Base-by-base conservation (phyloP, 495 filamentous ascomycete species). In the Podospora pseudoanserina region DNA sequence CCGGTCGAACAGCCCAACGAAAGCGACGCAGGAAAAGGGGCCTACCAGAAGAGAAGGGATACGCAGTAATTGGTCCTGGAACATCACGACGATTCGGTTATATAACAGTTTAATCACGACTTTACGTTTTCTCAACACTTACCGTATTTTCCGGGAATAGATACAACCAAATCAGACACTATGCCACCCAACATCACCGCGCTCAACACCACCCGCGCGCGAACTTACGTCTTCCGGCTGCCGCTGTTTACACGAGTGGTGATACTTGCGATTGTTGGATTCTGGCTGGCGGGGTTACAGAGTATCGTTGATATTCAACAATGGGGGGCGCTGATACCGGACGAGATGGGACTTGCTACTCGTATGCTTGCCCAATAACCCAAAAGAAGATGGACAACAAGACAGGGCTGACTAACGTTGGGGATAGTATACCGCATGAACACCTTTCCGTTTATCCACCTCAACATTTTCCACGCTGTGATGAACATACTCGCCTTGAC, bases 401-500 rank as follows among this genome's bases (percentile, higher is more conserved):
- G 63, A 70, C 61, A 39, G 63, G 20, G 62, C 64, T 56, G 67
- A 68, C 61, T 15, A 3, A 58, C 6, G 59, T 65, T 60, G 64
- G 28, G 20, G 30, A 61, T 77, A 97, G 94, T 96, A 85, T 92
- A 98, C 77, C 91, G 95, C 68, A 83, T 94, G 19, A 97, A 97
- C 74, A 96, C 93, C 11, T 99, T 91, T 76, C 93, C 94, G 2
- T 83, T 99, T 64, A 90, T 98, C 65, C 95, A 99, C 77, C 73
- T 84, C 34, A 88, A 89, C 69, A 85, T 94, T 78, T 82, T 96
- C 67, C 95, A 98, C 76, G 81, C 88, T 60, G 70, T 94, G 32
- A 76, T 97, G 72, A 97, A 97, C 78, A 74, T 90, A 56, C 19
- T 97, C 60, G 90, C 93, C 4, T 78, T 97, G 67, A 88, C 88